Base-by-base conservation (phyloP, 805 yeast species). In the Kodamaea leandrae region DNA sequence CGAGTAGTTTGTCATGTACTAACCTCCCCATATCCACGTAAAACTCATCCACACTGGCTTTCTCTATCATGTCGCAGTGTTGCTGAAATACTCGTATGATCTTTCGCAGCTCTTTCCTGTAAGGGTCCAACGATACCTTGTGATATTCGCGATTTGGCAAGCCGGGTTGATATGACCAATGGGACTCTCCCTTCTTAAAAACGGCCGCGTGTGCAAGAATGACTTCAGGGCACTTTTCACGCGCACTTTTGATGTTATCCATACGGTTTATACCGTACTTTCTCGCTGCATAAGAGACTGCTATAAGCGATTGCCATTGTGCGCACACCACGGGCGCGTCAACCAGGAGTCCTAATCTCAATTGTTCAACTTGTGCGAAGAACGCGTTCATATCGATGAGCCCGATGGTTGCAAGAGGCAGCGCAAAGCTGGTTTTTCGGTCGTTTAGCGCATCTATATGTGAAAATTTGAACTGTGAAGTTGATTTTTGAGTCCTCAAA, bases 21-120 rank as follows among this genome's bases (percentile, higher is more conserved):
- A 77, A 50, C 27, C 84, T 66, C 0, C 97, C 96, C 29, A 93
- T 60, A 62, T 93, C 97, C 50, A 93, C 49, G 56, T 84, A 93
- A 36, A 89, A 82, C 63, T 93, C 99, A 63, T 93, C 99, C 14
- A 90, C 93, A 63, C 97, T 88, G 0, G 96, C 98, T 63, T 90
- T 90, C 59, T 93, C 96, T 0, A 88, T 87, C 12, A 73, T 51
- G 43, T 78, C 83, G 55, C 91, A 86, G 44, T 72, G 68, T 6
- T 65, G 57, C 42, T 75, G 74, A 52, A 93, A 74, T 0, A 91
- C 64, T 25, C 77, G 68, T 55, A 88, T 70, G 44, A 93, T 82
- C 60, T 84, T 86, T 13, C 96, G 68, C 44, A 93, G 82, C 54
- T 88, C 96, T 44, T 96, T 64, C 45, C 99, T 71, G 55, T 91